Evolutionary conservation across 805 yeast species (phyloP), one percentile per base, ranked within the genome.

Genomic region (Ogataea nonfermentans): DNA sequence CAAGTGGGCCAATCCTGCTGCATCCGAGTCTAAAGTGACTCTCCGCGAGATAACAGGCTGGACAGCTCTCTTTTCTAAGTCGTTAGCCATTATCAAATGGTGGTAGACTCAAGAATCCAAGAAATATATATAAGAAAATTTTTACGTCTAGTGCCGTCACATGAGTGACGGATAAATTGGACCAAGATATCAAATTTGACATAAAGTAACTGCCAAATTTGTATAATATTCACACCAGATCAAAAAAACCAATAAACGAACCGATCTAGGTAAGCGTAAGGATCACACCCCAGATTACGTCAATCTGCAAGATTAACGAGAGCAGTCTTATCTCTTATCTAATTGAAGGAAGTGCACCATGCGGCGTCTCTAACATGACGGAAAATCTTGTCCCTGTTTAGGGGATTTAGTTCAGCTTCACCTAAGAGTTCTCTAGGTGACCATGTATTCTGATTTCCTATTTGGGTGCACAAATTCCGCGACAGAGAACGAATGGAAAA

Each of bases 1-100:
- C 41, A 79, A 62, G 37, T 59, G 49, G 13, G 67, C 68, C 41
- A 64, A 52, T 30, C 52, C 59, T 24, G 57, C 57, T 13, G 63
- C 65, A 49, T 62, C 66, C 5, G 53, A 30, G 48, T 61, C 64
- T 19, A 56, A 32, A 2, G 43, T 30, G 35, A 53, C 46, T 23
- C 61, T 57, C 6, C 44, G 22, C 9, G 58, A 52, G 15, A 33
- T 26, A 16, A 50, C 32, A 4, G 56, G 40, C 15, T 47, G 16
- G n/a, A 49, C 34, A 4, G 29, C 24, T 15, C 48, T 45, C 31
- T 42, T 48, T 48, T 55, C 60, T 8, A 40, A 24, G 40, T 51
- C 53, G 24, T 38, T 33, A 17, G 27, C 20, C 36, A 43, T 41
- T 47, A 37, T 47, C 19, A 19, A 38, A 29, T 16, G 8, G 11